Evolutionary conservation across 2,329 filamentous ascomycete species (phyloP).

Genomic region (Fusarium proliferatum): DNA sequence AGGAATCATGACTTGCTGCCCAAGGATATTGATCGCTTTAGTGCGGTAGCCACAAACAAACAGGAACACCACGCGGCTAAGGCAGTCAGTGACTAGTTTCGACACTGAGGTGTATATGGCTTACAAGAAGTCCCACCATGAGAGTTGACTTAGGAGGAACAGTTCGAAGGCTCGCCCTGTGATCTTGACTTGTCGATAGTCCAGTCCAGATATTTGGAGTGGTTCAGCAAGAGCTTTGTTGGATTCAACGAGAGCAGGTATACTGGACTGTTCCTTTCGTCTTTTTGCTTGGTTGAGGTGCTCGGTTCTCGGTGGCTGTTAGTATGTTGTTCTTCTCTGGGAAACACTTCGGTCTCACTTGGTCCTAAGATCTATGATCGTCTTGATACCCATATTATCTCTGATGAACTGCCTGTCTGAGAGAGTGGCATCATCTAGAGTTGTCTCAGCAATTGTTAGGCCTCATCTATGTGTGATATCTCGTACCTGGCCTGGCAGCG

Average conservation of each 20-base stretch:
- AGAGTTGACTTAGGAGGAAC: conserved; percentile 73
- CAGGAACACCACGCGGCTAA: conserved; percentile 64
- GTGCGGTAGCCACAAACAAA: conserved; percentile 75
- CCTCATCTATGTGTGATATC: not conserved
- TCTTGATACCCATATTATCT: conserved; percentile 72
- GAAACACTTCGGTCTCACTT: conserved; percentile 60
- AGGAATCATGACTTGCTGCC: conserved; percentile 75
- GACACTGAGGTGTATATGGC: conserved; percentile 28
- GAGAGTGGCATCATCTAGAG: conserved; percentile 75
- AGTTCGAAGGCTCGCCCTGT: conserved; percentile 78
- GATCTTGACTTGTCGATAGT: conserved; percentile 76
- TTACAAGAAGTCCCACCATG: conserved; percentile 74
- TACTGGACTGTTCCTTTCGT: conserved; percentile 59
- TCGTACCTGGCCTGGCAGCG: conserved; percentile 70
- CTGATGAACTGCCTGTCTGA: conserved; percentile 70
- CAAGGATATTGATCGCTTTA: conserved; percentile 76
- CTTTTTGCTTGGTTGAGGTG: conserved; percentile 75
- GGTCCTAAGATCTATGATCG: conserved; percentile 83
- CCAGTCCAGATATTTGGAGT: conserved; percentile 70
- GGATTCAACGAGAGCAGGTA: conserved; percentile 52
- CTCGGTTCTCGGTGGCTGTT: conserved; percentile 68
- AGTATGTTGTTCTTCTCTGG: not conserved
- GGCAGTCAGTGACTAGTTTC: not conserved
- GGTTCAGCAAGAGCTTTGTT: conserved; percentile 65
- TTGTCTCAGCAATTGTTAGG: conserved; percentile 15